These are phyloP conservation scores for Boletellus ananiceps DNA, from an alignment of 768 basidiomycete species.

Conservation along the genomic window DNA sequence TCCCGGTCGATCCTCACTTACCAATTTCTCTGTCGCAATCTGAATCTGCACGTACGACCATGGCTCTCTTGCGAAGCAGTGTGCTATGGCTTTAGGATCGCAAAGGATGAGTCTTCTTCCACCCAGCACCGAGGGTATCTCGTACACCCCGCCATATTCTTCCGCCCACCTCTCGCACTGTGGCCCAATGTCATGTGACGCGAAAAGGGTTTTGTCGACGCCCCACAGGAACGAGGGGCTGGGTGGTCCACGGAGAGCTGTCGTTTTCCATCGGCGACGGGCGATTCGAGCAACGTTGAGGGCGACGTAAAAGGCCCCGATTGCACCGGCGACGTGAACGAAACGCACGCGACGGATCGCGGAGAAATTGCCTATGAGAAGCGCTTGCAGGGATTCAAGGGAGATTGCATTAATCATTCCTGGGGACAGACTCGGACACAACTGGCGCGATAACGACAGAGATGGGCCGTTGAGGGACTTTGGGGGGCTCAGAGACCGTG, in stretches of 20 bases:
- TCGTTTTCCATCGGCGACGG: slow-evolving; percentile 12
- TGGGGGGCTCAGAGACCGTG: too few species aligned
- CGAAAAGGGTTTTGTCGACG: not conserved
- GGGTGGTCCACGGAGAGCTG: slow-evolving; percentile 20
- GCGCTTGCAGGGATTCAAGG: too few species aligned
- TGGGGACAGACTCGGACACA: too few species aligned
- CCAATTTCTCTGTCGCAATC: slow-evolving; percentile 21
- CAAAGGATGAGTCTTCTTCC: slow-evolving; percentile 19
- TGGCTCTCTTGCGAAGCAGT: slow-evolving; percentile 49
- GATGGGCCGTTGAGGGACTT: too few species aligned
- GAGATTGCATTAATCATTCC: too few species aligned
- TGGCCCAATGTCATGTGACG: slow-evolving; percentile 23
- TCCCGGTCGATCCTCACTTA: slow-evolving; percentile 8
- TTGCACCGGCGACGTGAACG: not conserved
- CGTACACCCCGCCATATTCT: slow-evolving; percentile 40
- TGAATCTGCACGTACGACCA: slow-evolving; percentile 30
- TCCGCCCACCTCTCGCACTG: slow-evolving; percentile 45
- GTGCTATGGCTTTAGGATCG: slow-evolving; percentile 48
- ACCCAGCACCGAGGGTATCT: too few species aligned
- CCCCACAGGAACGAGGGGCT: slow-evolving; percentile 19
- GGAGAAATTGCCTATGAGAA: too few species aligned
- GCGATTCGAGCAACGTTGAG: slow-evolving; percentile 4
- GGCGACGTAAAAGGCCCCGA: slow-evolving; percentile 7
- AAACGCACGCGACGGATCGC: not conserved
- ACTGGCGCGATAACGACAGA: too few species aligned